Base-by-base conservation (phyloP, 345 rosid genomes). In the Rhizophora apiculata region DNA sequence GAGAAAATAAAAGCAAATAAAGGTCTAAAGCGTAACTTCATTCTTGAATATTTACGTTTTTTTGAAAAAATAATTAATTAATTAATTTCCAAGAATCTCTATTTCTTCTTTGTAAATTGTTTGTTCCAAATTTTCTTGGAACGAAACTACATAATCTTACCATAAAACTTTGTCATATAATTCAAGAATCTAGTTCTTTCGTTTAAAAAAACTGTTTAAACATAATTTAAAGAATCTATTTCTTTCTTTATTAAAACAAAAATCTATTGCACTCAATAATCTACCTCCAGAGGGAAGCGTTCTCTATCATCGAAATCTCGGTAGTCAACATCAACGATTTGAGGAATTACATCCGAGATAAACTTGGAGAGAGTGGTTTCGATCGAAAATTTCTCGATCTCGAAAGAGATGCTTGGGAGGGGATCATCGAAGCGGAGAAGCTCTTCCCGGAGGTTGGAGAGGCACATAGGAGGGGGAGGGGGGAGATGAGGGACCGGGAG, bases 361-460 rank as follows among this genome's bases (percentile, higher is more conserved):
- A 93, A 85, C 72, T 78, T 84, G 68, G 85, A 85, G 61, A 88
- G 77, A 72, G 87, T 87, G 61, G 82, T 34, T 8, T 82, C 87
- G 68, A 84, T 88, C 30, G 86, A 80, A 1, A 87, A 36, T 37
- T 67, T 72, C 9, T 67, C 68, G 83, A 85, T 68, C 31, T 77
- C 77, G 70, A 78, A 66, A 64, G 75, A 62, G 51, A 70, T 22
- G 24, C 77, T 68, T 70, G 72, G 69, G 31, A 64, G 13, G 16
- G 82, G 74, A 54, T 39, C 78, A 54, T 39, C 78, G 72, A 78
- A 83, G 68, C 77, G 70, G 24, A 79, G 79, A 70, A 61, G 54
- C 22, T 64, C 78, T 20, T 77, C 82, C 37, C 58, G 62, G 15
- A 32, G 21, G 13, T 58, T 46, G 61, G 72, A 68, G 75, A 39